A percentile compares a stretch with the other conserved stretches of the same genome.
Conservation (phyloP, 768 basidiomycete species). For the Macrolepiota dolichaula region DNA sequence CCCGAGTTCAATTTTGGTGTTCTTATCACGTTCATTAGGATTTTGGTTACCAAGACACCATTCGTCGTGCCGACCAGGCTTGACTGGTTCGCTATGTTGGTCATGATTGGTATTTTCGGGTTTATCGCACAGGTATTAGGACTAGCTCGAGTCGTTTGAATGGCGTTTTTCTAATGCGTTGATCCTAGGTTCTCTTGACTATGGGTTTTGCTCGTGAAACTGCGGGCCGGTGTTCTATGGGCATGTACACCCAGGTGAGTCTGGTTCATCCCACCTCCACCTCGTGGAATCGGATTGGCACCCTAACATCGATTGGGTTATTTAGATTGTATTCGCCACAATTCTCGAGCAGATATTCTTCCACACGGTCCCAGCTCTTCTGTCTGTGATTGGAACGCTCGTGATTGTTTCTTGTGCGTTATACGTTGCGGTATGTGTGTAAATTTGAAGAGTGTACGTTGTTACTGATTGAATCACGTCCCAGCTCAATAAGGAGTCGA, state of each 20-base stretch:
- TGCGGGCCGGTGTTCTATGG: too few species aligned
- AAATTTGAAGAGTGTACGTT: neutral
- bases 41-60: conserved; percentile 33
- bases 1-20: neutral
- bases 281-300: too few species aligned
- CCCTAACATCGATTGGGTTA: too few species aligned
- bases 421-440: conserved; percentile 58
- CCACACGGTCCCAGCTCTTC: too few species aligned
- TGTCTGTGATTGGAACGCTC: conserved; percentile 59
- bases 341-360: too few species aligned
- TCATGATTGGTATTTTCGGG: conserved; percentile 46
- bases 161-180: too few species aligned
- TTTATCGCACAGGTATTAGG: conserved; percentile 45
- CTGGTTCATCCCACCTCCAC: too few species aligned
- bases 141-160: too few species aligned
- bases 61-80: conserved; percentile 39
- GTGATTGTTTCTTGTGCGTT: conserved; percentile 65
- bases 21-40: conserved; percentile 28
- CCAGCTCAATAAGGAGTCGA: conserved; percentile 8
- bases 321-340: too few species aligned
- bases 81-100: conserved; percentile 38
- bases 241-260: too few species aligned
- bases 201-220: too few species aligned
- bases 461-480: neutral
- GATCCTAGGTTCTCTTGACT: too few species aligned